Evolutionary conservation across 2,329 filamentous ascomycete species (phyloP), one percentile per base, ranked within the genome.

Genomic region (Botrytis porri): DNA sequence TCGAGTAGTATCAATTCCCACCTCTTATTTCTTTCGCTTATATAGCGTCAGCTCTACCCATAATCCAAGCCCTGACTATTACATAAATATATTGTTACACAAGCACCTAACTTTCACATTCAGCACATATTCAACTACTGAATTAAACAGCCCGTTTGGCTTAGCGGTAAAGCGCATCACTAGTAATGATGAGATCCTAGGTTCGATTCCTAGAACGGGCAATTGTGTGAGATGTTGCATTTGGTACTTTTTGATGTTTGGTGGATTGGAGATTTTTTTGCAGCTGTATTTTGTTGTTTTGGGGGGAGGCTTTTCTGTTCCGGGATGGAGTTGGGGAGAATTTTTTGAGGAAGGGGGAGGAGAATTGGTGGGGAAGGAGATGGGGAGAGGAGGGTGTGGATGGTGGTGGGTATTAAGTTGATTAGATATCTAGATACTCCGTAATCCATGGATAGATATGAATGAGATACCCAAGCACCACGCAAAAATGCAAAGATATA

Each of bases 121-220:
- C 25, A 54, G 12, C 2, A 7, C 48, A 54, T 14, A 51, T 2
- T 6, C 1, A 7, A 20, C 0, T n/a, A 1, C 1, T n/a, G 48
- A n/a, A 16, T n/a, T n/a, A 2, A n/a, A 7, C 25, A 32, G 60
- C 60, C 60, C 60, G 60, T 63, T 63, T 63, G 60, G 60, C 60
- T 63, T 63, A 63, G 60, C 60, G 60, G 60, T 63, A 63, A 63
- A 63, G 60, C 60, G 60, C 60, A 63, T 63, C 60, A 63, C 60
- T 63, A 63, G 60, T 63, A 37, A 63, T 63, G 60, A 63, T 63
- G 60, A 63, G 60, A 63, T 63, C 60, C 60, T 63, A 63, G 60
- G 60, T 63, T 63, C 60, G 60, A 63, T 63, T 63, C 60, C 60
- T 63, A 63, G 60, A 63, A 63, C 60, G 60, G 60, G 60, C 37